phyloP scores from a whole-genome alignment of 1,284 basidiomycete genomes.

The Kwoniella shivajii region DNA sequence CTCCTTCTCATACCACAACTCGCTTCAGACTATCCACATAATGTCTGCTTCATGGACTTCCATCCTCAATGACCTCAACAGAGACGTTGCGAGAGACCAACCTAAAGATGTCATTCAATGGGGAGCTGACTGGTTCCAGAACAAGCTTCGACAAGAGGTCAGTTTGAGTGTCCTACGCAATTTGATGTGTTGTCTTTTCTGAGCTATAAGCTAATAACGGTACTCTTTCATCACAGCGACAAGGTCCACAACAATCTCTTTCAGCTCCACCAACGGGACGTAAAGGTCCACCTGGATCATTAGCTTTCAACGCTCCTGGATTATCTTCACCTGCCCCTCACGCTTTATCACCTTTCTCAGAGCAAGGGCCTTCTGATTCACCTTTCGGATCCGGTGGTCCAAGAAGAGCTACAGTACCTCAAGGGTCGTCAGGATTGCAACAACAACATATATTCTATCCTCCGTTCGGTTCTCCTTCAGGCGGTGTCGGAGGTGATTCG shows the following conservation, averaged over 20 bases:
- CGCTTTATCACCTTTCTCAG: constrained; percentile 52
- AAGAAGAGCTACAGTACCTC: constrained; percentile 38
- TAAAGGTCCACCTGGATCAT: constrained; percentile 75
- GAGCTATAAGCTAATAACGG: too few species aligned
- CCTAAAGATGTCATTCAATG: constrained; percentile 90
- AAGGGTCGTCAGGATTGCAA: constrained; percentile 19
- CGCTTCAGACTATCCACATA: background rate
- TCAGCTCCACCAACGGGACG: constrained; percentile 8
- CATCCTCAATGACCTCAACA: constrained; percentile 79
- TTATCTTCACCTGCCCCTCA: constrained; percentile 57
- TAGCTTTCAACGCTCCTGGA: constrained; percentile 66
- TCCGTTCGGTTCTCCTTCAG: constrained; percentile 34
- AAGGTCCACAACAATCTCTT: constrained; percentile 1
- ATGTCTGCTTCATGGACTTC: constrained; percentile 28
- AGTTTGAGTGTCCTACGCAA: too few species aligned
- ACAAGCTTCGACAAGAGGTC: constrained; percentile 46
- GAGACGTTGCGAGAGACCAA: constrained; percentile 79
- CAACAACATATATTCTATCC: constrained; percentile 7
- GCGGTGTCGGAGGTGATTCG: constrained; percentile 21
- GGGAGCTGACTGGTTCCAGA: constrained; percentile 94
- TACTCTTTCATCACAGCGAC: constrained; percentile 11
- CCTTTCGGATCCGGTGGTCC: constrained; percentile 41
- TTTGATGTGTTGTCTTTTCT: too few species aligned
- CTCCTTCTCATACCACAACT: background rate
- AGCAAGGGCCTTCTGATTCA: constrained; percentile 47